Conservation (phyloP, 78 protist genomes). For the Tieghemostelium lacteum region DNA sequence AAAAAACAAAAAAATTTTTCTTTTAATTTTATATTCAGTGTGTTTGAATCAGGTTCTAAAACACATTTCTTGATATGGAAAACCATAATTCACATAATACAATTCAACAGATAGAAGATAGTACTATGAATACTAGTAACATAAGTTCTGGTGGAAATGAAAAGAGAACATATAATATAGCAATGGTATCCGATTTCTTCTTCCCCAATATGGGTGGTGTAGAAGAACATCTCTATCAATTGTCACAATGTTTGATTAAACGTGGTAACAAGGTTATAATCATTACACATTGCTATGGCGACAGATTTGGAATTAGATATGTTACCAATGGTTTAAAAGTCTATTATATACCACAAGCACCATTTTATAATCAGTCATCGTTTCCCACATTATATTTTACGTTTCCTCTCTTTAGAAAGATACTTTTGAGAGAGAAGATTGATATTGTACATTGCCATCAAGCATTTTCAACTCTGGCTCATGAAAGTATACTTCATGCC, state of each 20-base stretch:
- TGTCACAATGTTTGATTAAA: constrained; percentile 90
- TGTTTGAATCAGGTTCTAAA: neutral
- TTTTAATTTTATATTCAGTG: neutral
- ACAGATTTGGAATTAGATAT: constrained; percentile 93
- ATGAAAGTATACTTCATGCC: constrained; percentile 93
- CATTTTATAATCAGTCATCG: constrained; percentile 63
- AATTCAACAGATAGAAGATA: too few species aligned
- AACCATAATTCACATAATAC: too few species aligned
- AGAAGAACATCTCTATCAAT: constrained; percentile 93
- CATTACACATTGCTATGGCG: constrained; percentile 92
- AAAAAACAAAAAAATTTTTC: neutral
- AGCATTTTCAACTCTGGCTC: constrained; percentile 94
- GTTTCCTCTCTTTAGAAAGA: constrained; percentile 89
- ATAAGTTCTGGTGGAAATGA: too few species aligned
- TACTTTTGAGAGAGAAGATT: constrained; percentile 92
- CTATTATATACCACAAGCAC: constrained; percentile 90
- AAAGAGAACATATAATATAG: constrained; percentile 76
- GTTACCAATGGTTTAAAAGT: constrained; percentile 95
- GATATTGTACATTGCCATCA: constrained; percentile 98
- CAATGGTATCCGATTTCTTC: constrained; percentile 97
- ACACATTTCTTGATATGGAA: neutral
- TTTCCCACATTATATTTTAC: constrained; percentile 89
- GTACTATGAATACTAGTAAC: too few species aligned
- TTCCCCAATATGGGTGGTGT: constrained; percentile 98
- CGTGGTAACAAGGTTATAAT: constrained; percentile 93